These are phyloP conservation scores for Cicer cuneatum DNA, from an alignment of 306 rosid genomes.

Conservation along the genomic window DNA sequence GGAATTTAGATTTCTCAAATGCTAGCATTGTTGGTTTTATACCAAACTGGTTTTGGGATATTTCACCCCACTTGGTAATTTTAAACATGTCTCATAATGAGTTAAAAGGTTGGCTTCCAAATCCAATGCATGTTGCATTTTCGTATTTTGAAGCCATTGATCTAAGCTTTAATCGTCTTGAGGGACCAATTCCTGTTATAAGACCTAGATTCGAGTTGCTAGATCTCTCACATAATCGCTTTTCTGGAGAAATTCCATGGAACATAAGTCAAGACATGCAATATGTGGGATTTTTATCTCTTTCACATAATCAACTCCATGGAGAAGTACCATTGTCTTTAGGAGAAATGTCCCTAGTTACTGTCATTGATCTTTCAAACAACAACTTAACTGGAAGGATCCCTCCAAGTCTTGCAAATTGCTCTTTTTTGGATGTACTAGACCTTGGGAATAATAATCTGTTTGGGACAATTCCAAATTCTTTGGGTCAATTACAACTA, in stretches of 20 bases:
- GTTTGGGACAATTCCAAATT: slow-evolving; percentile 9
- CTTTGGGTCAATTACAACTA: background rate
- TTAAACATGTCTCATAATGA: slow-evolving; percentile 15
- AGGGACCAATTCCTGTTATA: slow-evolving; percentile 14
- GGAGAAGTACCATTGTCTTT: slow-evolving; percentile 10
- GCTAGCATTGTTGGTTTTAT: slow-evolving; percentile 7
- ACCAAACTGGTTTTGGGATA: slow-evolving; percentile 13
- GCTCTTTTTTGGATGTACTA: background rate
- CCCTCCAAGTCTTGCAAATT: background rate
- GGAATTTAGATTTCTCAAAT: background rate
- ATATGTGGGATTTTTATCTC: background rate
- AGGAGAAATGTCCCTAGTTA: background rate
- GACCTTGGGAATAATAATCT: slow-evolving; percentile 1
- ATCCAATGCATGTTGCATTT: background rate
- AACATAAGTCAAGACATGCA: slow-evolving; percentile 22
- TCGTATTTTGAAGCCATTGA: background rate
- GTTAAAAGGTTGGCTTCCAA: slow-evolving; percentile 1
- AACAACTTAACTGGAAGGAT: slow-evolving; percentile 23
- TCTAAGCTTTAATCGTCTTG: slow-evolving; percentile 9
- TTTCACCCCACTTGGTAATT: background rate
- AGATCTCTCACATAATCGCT: slow-evolving; percentile 55
- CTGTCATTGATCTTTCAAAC: background rate
- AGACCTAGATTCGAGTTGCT: background rate
- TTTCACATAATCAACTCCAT: background rate
- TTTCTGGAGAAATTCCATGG: slow-evolving; percentile 49